Evolutionary conservation across 2,329 filamentous ascomycete genomes (phyloP).

Genomic region (Diaporthe sp.): DNA sequence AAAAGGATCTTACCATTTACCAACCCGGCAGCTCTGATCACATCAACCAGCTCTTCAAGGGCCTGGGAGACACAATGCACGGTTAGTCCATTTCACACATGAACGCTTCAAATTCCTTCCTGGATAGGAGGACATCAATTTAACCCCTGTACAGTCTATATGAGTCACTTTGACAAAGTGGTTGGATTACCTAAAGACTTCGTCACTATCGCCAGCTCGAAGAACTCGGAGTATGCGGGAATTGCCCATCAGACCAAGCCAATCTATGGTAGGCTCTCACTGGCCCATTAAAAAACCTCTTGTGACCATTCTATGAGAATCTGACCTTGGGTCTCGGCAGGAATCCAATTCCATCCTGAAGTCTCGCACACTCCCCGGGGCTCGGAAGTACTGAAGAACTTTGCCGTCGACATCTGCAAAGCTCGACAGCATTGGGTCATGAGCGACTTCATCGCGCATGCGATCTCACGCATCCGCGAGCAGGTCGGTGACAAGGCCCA

Average conservation of each 20-base stretch:
- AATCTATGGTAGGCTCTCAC: constrained; percentile 67
- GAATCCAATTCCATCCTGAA: constrained; percentile 92
- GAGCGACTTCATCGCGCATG: constrained; percentile 84
- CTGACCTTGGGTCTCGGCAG: constrained; percentile 45
- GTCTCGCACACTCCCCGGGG: constrained; percentile 70
- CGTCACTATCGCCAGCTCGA: constrained; percentile 78
- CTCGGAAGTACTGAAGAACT: constrained; percentile 81
- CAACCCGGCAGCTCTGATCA: constrained; percentile 65
- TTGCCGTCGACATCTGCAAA: constrained; percentile 84
- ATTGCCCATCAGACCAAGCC: constrained; percentile 81
- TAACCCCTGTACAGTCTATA: constrained; percentile 53
- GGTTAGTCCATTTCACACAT: constrained; percentile 43
- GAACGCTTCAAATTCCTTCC: background rate
- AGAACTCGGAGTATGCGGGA: constrained; percentile 83
- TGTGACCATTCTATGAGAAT: background rate
- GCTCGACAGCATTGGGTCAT: constrained; percentile 87
- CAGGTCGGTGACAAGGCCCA: constrained; percentile 87
- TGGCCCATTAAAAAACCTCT: background rate
- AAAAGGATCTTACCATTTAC: constrained; percentile 69
- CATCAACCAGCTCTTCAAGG: constrained; percentile 84
- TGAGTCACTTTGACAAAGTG: constrained; percentile 93
- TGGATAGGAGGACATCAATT: background rate
- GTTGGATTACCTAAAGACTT: constrained; percentile 80
- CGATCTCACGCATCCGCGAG: constrained; percentile 83
- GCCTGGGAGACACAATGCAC: constrained; percentile 77